Evolutionary conservation across 179 eudicot genomes (phyloP), one percentile per base, ranked within the genome.

Genomic region (Amaranthus tricolor): DNA sequence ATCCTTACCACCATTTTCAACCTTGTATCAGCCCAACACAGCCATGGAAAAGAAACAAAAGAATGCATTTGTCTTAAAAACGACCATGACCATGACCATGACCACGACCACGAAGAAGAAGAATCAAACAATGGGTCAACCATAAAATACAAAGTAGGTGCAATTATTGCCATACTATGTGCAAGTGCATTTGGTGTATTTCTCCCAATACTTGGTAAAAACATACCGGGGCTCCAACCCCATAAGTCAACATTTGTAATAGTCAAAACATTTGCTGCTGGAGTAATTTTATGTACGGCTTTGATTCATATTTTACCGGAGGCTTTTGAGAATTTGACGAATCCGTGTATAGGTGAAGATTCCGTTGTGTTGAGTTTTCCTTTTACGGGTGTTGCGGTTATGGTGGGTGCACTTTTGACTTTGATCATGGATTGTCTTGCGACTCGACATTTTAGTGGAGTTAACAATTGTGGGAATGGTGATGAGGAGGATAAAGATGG

Each of bases 181-280:
- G 74, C 90, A 1, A 77, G 95, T 19, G 88, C 73, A 9, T 4
- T 90, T 0, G 95, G 95, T 2, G 90, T 90, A 14, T 31, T 81
- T 65, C 81, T 90, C 21, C 96, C 96, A 0, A 43, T 86, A 2
- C 68, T 87, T 4, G 96, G 92, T 12, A 82, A 70, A 49, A 75
- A 70, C 58, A 20, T 86, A 8, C 55, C 70, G 5, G 82, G 74
- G 52, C 15, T 88, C 1, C 45, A 62, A 14, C 95, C 92, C 0
- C 88, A 86, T 48, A 87, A 79, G 49, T 77, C 85, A 66, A 11
- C 84, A 0, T 90, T 90, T 84, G 87, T 85, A 80, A 75, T 88
- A 48, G 76, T 90, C 16, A 90, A 90, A 73, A 86, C 96, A 3
- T 90, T 90, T 51, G 95, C 92, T 3, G 94, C 89, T 0, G 94